Evolutionary conservation across 768 basidiomycete genomes (phyloP).

Genomic region (Rhodotorula taiwanensis): DNA sequence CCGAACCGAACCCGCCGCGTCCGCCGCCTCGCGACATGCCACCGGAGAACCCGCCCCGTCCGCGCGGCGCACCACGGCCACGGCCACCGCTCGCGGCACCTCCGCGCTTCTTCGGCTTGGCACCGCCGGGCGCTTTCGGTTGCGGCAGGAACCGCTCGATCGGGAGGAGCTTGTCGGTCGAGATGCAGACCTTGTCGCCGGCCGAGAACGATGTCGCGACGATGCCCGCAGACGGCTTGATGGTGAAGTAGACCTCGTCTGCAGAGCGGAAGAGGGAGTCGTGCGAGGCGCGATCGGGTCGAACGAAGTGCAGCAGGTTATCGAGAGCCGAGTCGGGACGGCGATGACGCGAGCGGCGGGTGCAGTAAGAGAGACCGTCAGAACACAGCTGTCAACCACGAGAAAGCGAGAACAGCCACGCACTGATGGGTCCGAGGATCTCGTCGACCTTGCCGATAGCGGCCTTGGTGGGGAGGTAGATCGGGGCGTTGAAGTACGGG

Average conservation of each 20-base stretch:
- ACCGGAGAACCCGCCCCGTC: conserved; percentile 48
- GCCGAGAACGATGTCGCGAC: conserved; percentile 90
- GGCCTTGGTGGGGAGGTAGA: conserved; percentile 94
- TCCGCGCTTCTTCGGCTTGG: conserved; percentile 34
- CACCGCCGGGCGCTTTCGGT: conserved; percentile 58
- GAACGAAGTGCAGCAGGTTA: too few relatives aligned
- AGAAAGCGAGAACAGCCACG: background rate
- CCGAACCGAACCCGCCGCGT: conserved; percentile 38
- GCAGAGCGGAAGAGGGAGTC: background rate
- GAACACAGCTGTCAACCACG: background rate
- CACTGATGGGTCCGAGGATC: conserved; percentile 95
- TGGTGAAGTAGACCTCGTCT: conserved; percentile 84
- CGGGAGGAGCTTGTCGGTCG: conserved; percentile 91
- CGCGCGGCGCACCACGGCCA: conserved; percentile 43
- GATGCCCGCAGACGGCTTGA: conserved; percentile 96
- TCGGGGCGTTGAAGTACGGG: conserved; percentile 97
- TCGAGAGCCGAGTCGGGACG: too few relatives aligned
- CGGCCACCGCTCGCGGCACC: conserved; percentile 49
- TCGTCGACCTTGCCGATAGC: conserved; percentile 96
- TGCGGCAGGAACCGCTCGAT: conserved; percentile 95
- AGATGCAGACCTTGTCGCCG: conserved; percentile 97
- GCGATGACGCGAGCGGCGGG: too few relatives aligned
- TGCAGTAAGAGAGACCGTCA: background rate
- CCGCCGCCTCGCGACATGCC: conserved; percentile 44
- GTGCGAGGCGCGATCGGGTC: background rate